These are phyloP conservation scores for Saturnispora bothae DNA, from an alignment of 805 yeast species.

Conservation along the genomic window DNA sequence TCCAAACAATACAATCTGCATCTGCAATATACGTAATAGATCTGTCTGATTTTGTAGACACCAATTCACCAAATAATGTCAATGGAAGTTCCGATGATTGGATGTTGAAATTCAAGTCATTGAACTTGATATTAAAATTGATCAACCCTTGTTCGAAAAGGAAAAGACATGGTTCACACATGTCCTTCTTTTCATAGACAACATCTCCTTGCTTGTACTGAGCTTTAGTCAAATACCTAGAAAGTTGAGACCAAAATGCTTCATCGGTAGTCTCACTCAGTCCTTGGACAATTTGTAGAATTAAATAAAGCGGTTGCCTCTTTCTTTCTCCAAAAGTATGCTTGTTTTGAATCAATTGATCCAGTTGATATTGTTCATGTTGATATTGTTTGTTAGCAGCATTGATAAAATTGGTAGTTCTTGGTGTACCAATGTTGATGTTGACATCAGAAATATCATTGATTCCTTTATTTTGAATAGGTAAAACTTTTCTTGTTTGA, in stretches of 20 bases:
- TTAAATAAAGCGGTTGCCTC: conserved; percentile 44
- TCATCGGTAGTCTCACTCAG: conserved; percentile 36
- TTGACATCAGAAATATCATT: conserved; percentile 7
- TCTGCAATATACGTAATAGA: conserved; percentile 32
- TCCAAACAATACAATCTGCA: conserved; percentile 59
- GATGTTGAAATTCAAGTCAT: conserved; percentile 25
- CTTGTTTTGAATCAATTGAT: conserved; percentile 14
- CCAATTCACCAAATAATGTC: conserved; percentile 63
- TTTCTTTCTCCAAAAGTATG: conserved; percentile 3
- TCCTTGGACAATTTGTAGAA: conserved; percentile 57
- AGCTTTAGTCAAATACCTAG: conserved; percentile 40
- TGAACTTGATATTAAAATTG: conserved; percentile 36
- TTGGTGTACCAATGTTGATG: conserved; percentile 36
- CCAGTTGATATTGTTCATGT: conserved; percentile 24
- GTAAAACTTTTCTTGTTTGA: conserved; percentile 1
- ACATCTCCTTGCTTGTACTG: conserved; percentile 24
- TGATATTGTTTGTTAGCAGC: conserved; percentile 39
- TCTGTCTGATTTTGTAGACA: conserved; percentile 28
- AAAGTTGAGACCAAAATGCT: conserved; percentile 55
- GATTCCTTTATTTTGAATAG: conserved; percentile 11
- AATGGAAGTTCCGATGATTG: conserved; percentile 46
- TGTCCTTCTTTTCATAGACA: conserved; percentile 36
- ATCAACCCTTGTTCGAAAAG: conserved; percentile 42
- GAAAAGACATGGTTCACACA: conserved; percentile 41
- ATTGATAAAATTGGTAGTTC: conserved; percentile 40